These are phyloP conservation scores for Candida wancherniae DNA, from an alignment of 805 yeast species.

Conservation along the genomic window DNA sequence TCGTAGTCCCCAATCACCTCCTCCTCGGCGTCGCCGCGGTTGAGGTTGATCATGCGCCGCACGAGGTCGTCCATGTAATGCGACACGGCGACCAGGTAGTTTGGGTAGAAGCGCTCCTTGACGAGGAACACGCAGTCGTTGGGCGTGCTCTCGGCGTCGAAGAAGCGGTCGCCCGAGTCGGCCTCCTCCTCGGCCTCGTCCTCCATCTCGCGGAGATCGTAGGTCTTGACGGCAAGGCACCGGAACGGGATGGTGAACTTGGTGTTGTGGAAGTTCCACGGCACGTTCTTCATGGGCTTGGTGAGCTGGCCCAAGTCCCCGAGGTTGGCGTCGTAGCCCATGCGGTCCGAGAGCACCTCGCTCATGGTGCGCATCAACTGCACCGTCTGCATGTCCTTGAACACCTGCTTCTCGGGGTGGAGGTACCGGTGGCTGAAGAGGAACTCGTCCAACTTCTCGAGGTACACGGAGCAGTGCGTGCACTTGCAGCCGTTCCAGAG, in stretches of 20 bases:
- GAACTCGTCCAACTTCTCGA: slow-evolving; percentile 54
- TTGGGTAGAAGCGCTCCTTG: slow-evolving; percentile 13
- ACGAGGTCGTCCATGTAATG: slow-evolving; percentile 35
- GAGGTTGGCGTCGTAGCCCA: slow-evolving; percentile 11
- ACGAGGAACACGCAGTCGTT: slow-evolving; percentile 13
- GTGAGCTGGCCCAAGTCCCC: slow-evolving; percentile 13
- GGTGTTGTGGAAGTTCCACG: slow-evolving; percentile 32
- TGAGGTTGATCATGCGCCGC: slow-evolving; percentile 27
- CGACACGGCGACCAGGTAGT: slow-evolving; percentile 22
- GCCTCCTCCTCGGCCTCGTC: slow-evolving; percentile 21
- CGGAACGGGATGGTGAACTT: slow-evolving; percentile 26
- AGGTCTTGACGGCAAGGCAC: slow-evolving; percentile 30
- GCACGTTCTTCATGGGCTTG: slow-evolving; percentile 17
- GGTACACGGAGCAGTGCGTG: slow-evolving; percentile 44
- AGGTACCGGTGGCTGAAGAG: slow-evolving; percentile 62
- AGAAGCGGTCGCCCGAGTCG: slow-evolving; percentile 14
- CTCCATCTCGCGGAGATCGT: slow-evolving; percentile 34
- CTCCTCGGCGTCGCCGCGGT: slow-evolving; percentile 41
- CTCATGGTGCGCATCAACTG: slow-evolving; percentile 52
- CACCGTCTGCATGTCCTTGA: slow-evolving; percentile 58
- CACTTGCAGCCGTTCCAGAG: slow-evolving; percentile 80
- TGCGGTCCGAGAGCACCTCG: slow-evolving; percentile 27
- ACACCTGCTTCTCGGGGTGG: slow-evolving; percentile 39
- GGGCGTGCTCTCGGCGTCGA: slow-evolving; percentile 19
- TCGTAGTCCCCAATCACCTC: slow-evolving; percentile 24